phyloP scores from a whole-genome alignment of 805 yeast species.

The Wickerhamiella spandovensis region DNA sequence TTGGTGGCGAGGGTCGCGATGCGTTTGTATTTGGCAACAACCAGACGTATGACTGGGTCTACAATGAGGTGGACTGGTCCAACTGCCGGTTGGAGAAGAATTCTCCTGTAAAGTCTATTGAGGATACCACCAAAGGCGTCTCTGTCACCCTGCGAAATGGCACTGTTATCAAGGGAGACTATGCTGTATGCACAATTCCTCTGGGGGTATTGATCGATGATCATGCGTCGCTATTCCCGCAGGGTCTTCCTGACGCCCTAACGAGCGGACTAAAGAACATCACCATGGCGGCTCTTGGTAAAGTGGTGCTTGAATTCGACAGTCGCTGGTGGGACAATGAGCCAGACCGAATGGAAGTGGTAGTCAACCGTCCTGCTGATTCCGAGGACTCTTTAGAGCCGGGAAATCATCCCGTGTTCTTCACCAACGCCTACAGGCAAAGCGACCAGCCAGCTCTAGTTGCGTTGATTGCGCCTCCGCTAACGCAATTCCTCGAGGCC shows the following conservation, averaged over 20 bases:
- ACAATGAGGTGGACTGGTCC: conserved; percentile 25
- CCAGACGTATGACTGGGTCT: conserved; percentile 34
- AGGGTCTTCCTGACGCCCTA: conserved; percentile 35
- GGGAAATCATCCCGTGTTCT: conserved; percentile 48
- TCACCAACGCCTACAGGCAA: conserved; percentile 43
- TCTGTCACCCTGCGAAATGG: conserved; percentile 22
- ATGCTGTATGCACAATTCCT: conserved; percentile 60
- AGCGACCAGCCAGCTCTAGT: conserved; percentile 37
- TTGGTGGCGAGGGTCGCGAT: conserved; percentile 59
- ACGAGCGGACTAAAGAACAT: conserved; percentile 32
- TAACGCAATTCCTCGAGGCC: conserved; percentile 44
- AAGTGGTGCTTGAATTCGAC: conserved; percentile 55
- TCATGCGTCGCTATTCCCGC: conserved; percentile 30
- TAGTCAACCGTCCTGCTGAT: conserved; percentile 24
- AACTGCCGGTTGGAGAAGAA: conserved; percentile 28
- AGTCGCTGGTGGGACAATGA: conserved; percentile 43
- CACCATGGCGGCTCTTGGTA: conserved; percentile 58
- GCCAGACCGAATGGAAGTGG: conserved; percentile 36
- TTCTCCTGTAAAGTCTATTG: conserved; percentile 31
- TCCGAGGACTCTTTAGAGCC: conserved; percentile 17
- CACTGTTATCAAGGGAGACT: conserved; percentile 33
- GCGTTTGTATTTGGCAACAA: conserved; percentile 49
- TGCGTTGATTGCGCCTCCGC: conserved; percentile 52
- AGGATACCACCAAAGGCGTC: conserved; percentile 15
- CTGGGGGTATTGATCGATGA: conserved; percentile 47